Conservation (phyloP, 805 yeast species). For the Wilhelminamyces savonicus region DNA sequence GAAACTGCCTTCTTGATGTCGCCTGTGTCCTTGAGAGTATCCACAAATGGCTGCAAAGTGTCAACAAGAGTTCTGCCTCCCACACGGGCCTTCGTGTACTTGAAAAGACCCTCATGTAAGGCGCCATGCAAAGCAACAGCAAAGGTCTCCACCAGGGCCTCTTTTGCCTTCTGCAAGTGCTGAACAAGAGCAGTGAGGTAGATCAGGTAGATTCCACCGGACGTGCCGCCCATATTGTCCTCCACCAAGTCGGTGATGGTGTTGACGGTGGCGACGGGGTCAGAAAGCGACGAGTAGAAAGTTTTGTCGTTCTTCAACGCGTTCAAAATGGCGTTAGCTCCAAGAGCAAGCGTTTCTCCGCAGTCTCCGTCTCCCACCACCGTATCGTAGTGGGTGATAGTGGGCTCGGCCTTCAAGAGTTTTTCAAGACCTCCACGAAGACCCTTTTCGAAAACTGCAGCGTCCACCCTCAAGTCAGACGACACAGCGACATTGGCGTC, state of each 20-base stretch:
- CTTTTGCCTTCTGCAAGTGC: conserved; percentile 30
- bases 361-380: conserved; percentile 97
- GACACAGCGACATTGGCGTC: conserved; percentile 15
- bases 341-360: conserved; percentile 83
- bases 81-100: conserved; percentile 80
- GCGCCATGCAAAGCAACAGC: conserved; percentile 53
- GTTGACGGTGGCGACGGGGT: conserved; percentile 55
- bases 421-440: conserved; percentile 37
- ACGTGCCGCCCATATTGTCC: conserved; percentile 94
- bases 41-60: conserved; percentile 82
- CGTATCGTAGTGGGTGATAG: conserved; percentile 78
- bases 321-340: conserved; percentile 65
- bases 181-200: conserved; percentile 71
- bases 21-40: conserved; percentile 43
- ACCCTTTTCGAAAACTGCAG: conserved; percentile 42
- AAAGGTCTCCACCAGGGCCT: conserved; percentile 27
- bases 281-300: conserved; percentile 23
- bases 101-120: conserved; percentile 60
- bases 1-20: conserved; percentile 55
- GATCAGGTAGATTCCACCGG: conserved; percentile 89
- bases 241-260: conserved; percentile 80
- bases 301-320: conserved; percentile 37
- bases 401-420: conserved; percentile 52
- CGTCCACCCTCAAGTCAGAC: conserved; percentile 25
- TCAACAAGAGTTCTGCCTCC: conserved; percentile 91